Evolutionary conservation across 2,329 filamentous ascomycete species (phyloP), one percentile per base, ranked within the genome.

Genomic region (Fusarium neocosmosporiellum): DNA sequence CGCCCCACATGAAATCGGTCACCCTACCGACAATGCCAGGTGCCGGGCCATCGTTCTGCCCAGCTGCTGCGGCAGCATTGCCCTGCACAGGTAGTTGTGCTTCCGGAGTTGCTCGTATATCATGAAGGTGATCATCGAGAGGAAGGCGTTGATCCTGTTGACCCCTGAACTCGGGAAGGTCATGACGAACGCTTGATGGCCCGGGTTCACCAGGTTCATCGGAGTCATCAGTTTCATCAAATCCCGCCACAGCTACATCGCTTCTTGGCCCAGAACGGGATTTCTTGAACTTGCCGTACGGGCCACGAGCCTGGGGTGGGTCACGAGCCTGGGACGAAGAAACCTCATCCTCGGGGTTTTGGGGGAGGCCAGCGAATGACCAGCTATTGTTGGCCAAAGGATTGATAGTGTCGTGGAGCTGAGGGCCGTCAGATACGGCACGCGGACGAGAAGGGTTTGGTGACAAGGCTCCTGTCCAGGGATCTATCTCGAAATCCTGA

Each of bases 1-100:
- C 86, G 10, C 87, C 87, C 88, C 89, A 92, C 84, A 92, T 88
- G 75, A 91, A 92, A 67, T 91, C 84, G 2, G 88, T 86, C 14
- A 91, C 72, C 33, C 78, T 74, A 24, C 71, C 75, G 16, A 80
- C 77, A 29, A 82, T 64, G 24, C 79, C 79, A 55, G 66, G 67
- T 10, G 59, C 63, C 11, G 55, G 66, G 10, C 63, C 72, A n/a
- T 67, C 67, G 16, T 33, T 67, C 34, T 65, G 66, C 20, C 76
- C 72, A 8, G 46, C 50, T 10, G 59, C 71, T 46, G 70, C 71
- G 8, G 65, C 71, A 13, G 48, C 61, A 34, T 62, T 43, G 8
- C 63, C 57, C 29, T 68, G 71, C 9, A 37, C 58, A 3, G 59
- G 33, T 14, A 39, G 20, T 20, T 71, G 74, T 24, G 70, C 27